Evolutionary conservation across 1,139 yeast genomes (phyloP).

Genomic region (Eremothecium sinecaudum): DNA sequence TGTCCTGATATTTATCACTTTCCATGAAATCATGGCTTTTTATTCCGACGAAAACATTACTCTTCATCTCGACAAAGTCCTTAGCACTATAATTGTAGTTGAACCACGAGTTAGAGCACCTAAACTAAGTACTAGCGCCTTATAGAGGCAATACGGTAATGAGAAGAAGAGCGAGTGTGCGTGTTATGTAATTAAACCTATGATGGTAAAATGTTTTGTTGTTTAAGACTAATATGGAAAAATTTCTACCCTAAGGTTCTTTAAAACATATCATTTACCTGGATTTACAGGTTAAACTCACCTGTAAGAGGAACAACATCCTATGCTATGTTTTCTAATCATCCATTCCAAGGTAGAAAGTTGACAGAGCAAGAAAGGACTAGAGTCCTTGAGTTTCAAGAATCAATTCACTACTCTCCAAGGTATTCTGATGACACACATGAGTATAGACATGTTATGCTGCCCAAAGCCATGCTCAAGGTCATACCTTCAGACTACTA

Average conservation of each 20-base stretch:
- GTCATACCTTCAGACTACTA: slow-evolving; percentile 95
- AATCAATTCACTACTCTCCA: slow-evolving; percentile 89
- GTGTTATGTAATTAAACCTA: no score
- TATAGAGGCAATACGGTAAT: no score
- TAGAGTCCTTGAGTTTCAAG: slow-evolving; percentile 83
- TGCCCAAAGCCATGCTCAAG: slow-evolving; percentile 92
- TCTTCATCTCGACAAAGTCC: slow-evolving; percentile 21
- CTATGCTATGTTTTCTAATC: slow-evolving; percentile 7
- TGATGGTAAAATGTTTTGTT: no score
- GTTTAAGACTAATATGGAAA: no score
- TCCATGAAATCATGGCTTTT: slow-evolving; percentile 18
- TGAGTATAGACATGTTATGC: slow-evolving; percentile 91
- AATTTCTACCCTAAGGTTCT: no score
- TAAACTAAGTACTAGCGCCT: neutral
- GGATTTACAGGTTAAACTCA: no score
- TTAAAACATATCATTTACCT: no score
- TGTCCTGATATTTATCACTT: slow-evolving; percentile 11
- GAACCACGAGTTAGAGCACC: neutral
- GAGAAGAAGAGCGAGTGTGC: no score
- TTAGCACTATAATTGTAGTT: neutral
- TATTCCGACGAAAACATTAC: slow-evolving; percentile 31
- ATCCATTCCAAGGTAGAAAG: slow-evolving; percentile 43
- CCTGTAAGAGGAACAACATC: no score
- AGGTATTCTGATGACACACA: slow-evolving; percentile 81
- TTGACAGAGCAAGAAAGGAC: slow-evolving; percentile 78